Conservation (phyloP, 768 basidiomycete species). For the Calocybe gangraenosa region DNA sequence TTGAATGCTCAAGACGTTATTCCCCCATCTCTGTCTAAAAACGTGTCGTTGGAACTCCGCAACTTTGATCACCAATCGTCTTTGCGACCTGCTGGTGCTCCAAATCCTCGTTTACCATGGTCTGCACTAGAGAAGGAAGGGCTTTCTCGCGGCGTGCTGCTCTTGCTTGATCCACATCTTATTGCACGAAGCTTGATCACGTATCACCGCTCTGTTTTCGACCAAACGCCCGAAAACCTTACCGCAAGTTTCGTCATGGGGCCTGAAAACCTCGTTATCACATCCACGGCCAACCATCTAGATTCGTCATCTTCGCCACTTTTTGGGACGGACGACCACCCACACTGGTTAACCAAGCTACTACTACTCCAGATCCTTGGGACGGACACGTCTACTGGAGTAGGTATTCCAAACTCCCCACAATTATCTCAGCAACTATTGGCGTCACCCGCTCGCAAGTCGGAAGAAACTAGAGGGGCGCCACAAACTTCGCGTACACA, state of each 20-base stretch:
- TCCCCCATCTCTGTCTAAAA: slow-evolving; percentile 19
- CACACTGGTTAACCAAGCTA: slow-evolving; percentile 80
- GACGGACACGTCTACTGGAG: slow-evolving; percentile 42
- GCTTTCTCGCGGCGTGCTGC: slow-evolving; percentile 61
- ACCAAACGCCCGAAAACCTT: slow-evolving; percentile 49
- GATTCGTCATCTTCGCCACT: slow-evolving; percentile 30
- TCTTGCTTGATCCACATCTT: slow-evolving; percentile 55
- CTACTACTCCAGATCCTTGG: slow-evolving; percentile 69
- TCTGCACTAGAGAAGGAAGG: slow-evolving; percentile 57
- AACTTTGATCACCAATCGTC: slow-evolving; percentile 24
- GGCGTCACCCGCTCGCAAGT: slow-evolving; percentile 24
- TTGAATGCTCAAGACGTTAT: slow-evolving; percentile 21
- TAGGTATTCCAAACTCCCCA: slow-evolving; percentile 10
- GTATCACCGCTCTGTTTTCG: slow-evolving; percentile 54
- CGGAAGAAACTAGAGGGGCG: slow-evolving; percentile 25
- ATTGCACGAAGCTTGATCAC: slow-evolving; percentile 60
- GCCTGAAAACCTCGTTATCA: slow-evolving; percentile 18
- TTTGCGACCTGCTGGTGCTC: slow-evolving; percentile 16
- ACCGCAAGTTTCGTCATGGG: slow-evolving; percentile 41
- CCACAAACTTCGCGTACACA: slow-evolving; percentile 54
- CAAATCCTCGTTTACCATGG: slow-evolving; percentile 37
- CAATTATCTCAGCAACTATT: slow-evolving; percentile 6
- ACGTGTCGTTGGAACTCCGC: slow-evolving; percentile 20
- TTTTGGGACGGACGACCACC: slow-evolving; percentile 65
- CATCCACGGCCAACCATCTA: slow-evolving; percentile 4